Evolutionary conservation across 352 stramenopile species (phyloP), one percentile per base, ranked within the genome.

Genomic region (Pilasporangium apinafurcum): DNA sequence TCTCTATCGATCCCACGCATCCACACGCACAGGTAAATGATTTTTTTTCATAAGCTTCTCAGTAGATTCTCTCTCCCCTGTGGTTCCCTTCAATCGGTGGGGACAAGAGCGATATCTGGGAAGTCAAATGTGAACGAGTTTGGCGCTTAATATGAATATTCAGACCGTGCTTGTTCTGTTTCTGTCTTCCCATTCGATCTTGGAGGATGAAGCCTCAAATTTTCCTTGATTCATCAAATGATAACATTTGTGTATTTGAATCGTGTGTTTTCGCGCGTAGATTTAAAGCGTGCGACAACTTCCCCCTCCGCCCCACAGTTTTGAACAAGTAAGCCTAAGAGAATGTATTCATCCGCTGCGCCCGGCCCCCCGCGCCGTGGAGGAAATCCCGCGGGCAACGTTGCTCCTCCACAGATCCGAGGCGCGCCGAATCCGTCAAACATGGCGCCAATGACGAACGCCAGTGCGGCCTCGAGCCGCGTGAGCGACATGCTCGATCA

Each of bases 401-500:
- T 76, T 26, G 58, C 65, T 37, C 73, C 60, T 5, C 76, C 72
- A 34, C 70, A 82, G 47, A 83, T 86, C 28, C 70, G 76, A 17
- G 75, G 71, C 3, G 53, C 56, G 7, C 71, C 68, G n/a, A 63
- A 71, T 29, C 51, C 70, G 0, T 55, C 62, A 31, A 68, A 56
- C 37, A 70, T 71, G 60, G 25, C 55, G 10, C 56, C 64, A 13
- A 79, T 70, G 62, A 59, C 65, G 18, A 68, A 68, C 40, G 64
- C 68, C 4, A 65, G 62, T 26, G 72, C 60, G 5, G 69, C 50
- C 9, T 55, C 71, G 3, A 83, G 44, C 25, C 76, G 78, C 34
- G 70, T 92, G 8, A 64, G 76, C 22, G 81, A 92, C 37, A 89
- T 91, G 75, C 62, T 92, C 24, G 81, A 92, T 55, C 79, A 86